Percentiles rank a stretch among this genome's conserved stretches.
These are phyloP conservation scores for Lenzites betulinus DNA, from an alignment of 768 basidiomycete genomes.

Conservation along the genomic window DNA sequence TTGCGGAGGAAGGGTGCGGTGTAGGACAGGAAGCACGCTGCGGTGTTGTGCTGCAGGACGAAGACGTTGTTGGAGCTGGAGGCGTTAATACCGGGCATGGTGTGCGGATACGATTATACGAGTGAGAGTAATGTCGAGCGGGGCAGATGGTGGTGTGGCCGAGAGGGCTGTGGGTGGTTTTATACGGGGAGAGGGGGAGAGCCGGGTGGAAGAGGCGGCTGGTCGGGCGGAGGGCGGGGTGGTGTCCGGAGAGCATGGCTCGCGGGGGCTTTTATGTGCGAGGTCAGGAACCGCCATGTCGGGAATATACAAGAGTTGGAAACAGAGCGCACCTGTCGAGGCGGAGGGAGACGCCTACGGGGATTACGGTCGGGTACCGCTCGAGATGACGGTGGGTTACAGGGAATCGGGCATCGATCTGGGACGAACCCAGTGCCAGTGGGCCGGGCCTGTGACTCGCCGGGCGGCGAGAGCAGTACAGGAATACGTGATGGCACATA, in stretches of 20 bases:
- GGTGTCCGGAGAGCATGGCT: not conserved
- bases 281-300: slow-evolving; percentile 18
- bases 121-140: not conserved
- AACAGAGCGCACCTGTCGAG: slow-evolving; percentile 7
- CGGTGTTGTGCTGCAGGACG: slow-evolving; percentile 42
- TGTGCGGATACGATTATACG: not conserved
- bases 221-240: not conserved
- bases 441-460: slow-evolving; percentile 13
- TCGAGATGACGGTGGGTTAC: slow-evolving; percentile 3
- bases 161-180: not conserved
- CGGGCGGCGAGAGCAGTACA: slow-evolving; percentile 12
- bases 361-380: slow-evolving; percentile 12
- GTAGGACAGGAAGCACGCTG: slow-evolving; percentile 43
- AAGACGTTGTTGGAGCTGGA: slow-evolving; percentile 27
- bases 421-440: not conserved
- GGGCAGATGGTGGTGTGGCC: slow-evolving; percentile 2
- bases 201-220: not conserved
- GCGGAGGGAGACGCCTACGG: slow-evolving; percentile 10
- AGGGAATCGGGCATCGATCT: slow-evolving; percentile 18
- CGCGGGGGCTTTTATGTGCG: slow-evolving; percentile 14
- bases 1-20: slow-evolving; percentile 44
- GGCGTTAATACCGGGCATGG: slow-evolving; percentile 37
- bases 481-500: slow-evolving; percentile 1
- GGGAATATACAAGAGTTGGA: slow-evolving; percentile 15
- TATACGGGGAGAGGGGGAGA: no score